Evolutionary conservation across 805 yeast genomes (phyloP), one percentile per base, ranked within the genome.

Genomic region (Metschnikowia matae): DNA sequence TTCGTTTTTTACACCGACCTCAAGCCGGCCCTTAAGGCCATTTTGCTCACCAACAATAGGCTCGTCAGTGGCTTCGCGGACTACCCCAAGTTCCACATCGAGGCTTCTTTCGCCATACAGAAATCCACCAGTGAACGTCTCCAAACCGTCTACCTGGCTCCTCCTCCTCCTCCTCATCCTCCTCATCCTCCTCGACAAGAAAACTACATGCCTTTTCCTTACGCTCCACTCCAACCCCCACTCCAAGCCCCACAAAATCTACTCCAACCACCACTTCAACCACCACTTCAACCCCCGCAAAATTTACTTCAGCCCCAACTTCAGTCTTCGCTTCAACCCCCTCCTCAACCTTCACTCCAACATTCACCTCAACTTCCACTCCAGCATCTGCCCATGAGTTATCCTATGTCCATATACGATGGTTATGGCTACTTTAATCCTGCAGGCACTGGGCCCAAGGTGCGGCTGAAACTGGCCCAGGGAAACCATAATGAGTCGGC

Each of bases 1-100:
- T 87, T 87, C 66, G 78, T 87, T 15, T 84, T 86, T 54, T 87
- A 76, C 61, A 70, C 77, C 46, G 68, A 73, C 49, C 78, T 80
- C 43, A 74, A 73, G 10, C 79, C 80, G 69, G 90, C 95, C 2
- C 72, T 82, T 40, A 64, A 66, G 20, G 89, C 92, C 37, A 83
- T 86, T 36, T 67, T 75, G 18, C 66, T 72, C 49, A 75, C 85
- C 36, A 79, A 82, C 61, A 81, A 80, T 33, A 64, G 66, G 41
- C 55, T 65, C 6, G 63, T 77, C 37, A 41, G 50, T 18, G 46
- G 46, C 11, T 51, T 38, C 46, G 46, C 47, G 11, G 50, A 48
- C 34, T 43, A 53, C 40, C 59, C 61, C 15, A 61, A 63, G 13
- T 53, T 68, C 23, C 46, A 61, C 41, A 66, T 72, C 26, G 69